A percentile compares a stretch with the other conserved stretches of the same genome.
These are phyloP conservation scores for Didymella arachidicola DNA, from an alignment of 2,329 filamentous ascomycete genomes.

Conservation along the genomic window DNA sequence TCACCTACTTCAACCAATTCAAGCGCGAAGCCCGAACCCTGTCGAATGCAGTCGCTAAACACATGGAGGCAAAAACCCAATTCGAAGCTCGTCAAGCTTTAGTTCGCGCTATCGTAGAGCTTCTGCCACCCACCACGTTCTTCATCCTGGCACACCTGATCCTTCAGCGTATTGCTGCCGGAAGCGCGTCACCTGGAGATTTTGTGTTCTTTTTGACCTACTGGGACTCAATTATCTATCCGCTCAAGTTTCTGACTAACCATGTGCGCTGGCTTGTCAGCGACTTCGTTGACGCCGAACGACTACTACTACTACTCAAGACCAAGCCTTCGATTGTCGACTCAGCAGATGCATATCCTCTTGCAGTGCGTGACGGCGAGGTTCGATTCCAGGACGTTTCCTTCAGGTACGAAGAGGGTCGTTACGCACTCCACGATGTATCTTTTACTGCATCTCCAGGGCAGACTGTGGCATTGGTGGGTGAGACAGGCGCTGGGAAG, in stretches of 20 bases:
- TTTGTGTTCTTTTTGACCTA: conserved; percentile 57
- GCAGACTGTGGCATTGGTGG: conserved; percentile 63
- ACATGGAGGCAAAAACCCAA: conserved; percentile 16
- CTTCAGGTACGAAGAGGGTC: conserved; percentile 59
- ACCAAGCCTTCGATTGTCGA: conserved; percentile 63
- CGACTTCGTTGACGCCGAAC: conserved; percentile 68
- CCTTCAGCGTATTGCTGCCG: conserved; percentile 58
- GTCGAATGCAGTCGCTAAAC: conserved; percentile 4
- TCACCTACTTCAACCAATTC: conserved; percentile 57
- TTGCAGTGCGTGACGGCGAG: conserved; percentile 55
- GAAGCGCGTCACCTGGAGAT: conserved; percentile 61
- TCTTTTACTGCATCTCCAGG: conserved; percentile 55
- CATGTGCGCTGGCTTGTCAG: conserved; percentile 43
- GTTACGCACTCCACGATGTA: conserved; percentile 52
- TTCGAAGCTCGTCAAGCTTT: conserved; percentile 5
- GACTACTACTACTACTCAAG: conserved; percentile 62
- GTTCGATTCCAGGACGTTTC: conserved; percentile 61
- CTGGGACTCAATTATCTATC: conserved; percentile 47
- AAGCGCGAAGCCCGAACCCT: conserved; percentile 7
- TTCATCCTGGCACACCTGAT: conserved; percentile 52
- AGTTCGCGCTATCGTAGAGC: conserved; percentile 14
- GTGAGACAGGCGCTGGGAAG: conserved; percentile 67
- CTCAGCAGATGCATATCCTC: conserved; percentile 25
- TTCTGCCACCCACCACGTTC: conserved; percentile 17
- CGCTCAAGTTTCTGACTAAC: conserved; percentile 56